Base-by-base conservation (phyloP, 306 rosid species). In the Canavalia gladiata region DNA sequence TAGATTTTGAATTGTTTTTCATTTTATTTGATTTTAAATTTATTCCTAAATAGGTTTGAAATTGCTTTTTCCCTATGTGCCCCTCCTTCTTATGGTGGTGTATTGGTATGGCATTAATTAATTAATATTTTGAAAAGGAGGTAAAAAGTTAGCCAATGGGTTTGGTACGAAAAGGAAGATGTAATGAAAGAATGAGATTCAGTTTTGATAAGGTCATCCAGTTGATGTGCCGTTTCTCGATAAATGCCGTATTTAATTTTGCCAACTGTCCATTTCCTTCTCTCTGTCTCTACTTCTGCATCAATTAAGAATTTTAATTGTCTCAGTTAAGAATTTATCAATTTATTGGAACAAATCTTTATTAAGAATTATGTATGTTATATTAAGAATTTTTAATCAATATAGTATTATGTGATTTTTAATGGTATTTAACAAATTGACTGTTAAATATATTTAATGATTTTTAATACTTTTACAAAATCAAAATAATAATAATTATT, bases 91-190 rank as follows among this genome's bases (percentile, higher is more conserved):
- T 18, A 18, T 18, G 25, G 25, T 18, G 25, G 25, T 18, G 25
- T 18, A 18, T 18, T 12, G 5, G 0, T 7, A 8, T 42, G 58
- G n/a, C 9, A 11, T 59, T 45, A 43, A 25, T 72, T 37, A 54
- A 73, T 37, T 42, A 73, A 34, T 50, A 18, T 28, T 10, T 74
- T 42, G 4, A 31, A 75, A 77, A 73, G 31, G 55, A 82, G 75
- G 86, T 74, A 62, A 82, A 74, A 86, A 52, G 75, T 8, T 35
- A 25, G 11, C 11, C 2, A 64, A 64, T 37, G 41, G 41, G 2
- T 54, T 70, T 71, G 43, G 75, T 69, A 55, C 2, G 6, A 39
- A 37, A 39, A 55, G 18, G 7, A 70, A 49, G 31, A 47, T 2
- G 10, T 64, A 5, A 35, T 37, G n/a, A 64, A 68, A 68, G 51